These are phyloP conservation scores for Hypoxylon crocopeplum DNA, from an alignment of 495 filamentous ascomycete genomes.

Conservation along the genomic window DNA sequence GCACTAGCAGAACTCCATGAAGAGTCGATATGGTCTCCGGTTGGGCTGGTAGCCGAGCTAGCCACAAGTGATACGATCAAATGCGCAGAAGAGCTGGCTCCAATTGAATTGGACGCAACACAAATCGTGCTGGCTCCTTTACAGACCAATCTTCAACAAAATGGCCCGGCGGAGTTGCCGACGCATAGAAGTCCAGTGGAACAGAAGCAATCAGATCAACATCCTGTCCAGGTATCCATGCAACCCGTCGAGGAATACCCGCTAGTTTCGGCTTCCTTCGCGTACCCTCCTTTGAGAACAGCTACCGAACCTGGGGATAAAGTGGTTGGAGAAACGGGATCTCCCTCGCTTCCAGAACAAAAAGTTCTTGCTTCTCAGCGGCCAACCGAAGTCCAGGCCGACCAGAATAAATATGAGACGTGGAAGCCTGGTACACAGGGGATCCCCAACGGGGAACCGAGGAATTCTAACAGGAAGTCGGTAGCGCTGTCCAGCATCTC, in stretches of 20 bases:
- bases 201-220: constrained; percentile 25
- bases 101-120: constrained; percentile 48
- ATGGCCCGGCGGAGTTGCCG: constrained; percentile 37
- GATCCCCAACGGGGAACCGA: constrained; percentile 7
- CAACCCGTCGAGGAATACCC: constrained; percentile 35
- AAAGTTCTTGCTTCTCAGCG: constrained; percentile 31
- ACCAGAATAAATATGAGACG: constrained; percentile 41
- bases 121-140: constrained; percentile 29
- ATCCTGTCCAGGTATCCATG: constrained; percentile 1
- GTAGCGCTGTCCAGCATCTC: constrained; percentile 25
- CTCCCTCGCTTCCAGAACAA: background rate
- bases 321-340: constrained; percentile 1
- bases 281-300: constrained; percentile 31
- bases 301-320: background rate
- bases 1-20: constrained; percentile 38
- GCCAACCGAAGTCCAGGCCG: constrained; percentile 1
- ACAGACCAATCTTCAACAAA: constrained; percentile 14
- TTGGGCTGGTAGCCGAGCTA: constrained; percentile 55
- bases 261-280: constrained; percentile 39
- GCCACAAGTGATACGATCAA: constrained; percentile 45
- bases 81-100: constrained; percentile 49
- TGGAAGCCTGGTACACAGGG: constrained; percentile 38
- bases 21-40: constrained; percentile 30
- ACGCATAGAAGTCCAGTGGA: constrained; percentile 42
- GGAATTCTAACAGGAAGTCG: constrained; percentile 17